Conservation (phyloP, 208 protist species). For the Leishmania arabica region DNA sequence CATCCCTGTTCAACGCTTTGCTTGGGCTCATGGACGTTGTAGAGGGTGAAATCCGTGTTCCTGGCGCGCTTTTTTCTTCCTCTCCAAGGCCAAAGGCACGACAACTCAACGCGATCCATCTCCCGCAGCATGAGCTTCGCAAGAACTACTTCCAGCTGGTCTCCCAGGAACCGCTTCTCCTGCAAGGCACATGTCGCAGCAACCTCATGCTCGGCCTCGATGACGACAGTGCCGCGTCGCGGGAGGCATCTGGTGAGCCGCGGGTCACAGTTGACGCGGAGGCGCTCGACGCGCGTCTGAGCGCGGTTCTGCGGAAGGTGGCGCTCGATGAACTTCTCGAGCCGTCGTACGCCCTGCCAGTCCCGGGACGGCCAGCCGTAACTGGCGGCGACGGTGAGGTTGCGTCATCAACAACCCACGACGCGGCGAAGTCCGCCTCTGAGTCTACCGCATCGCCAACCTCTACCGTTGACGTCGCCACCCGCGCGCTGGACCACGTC, state of each 20-base stretch:
- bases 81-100: conserved; percentile 8
- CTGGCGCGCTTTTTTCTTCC: conserved; percentile 22
- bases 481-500: conserved; percentile 50
- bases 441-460: not conserved
- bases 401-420: not conserved
- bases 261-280: not conserved
- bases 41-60: conserved; percentile 45
- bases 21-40: conserved; percentile 90
- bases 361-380: not conserved
- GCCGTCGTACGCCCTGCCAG: conserved; percentile 1
- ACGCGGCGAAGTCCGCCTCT: not conserved
- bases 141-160: conserved; percentile 94
- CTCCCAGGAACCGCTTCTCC: conserved; percentile 97
- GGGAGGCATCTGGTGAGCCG: not conserved
- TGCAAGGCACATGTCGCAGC: conserved; percentile 93
- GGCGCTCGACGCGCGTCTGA: conserved; percentile 37
- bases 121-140: conserved; percentile 65
- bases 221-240: conserved; percentile 2
- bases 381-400: conserved; percentile 5
- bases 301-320: conserved; percentile 46
- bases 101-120: conserved; percentile 22
- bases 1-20: conserved; percentile 80
- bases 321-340: conserved; percentile 46
- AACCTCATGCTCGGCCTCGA: conserved; percentile 90
- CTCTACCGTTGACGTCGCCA: conserved; percentile 14